Evolutionary conservation across 2,329 filamentous ascomycete species (phyloP).

Genomic region (Truncatella angustata): DNA sequence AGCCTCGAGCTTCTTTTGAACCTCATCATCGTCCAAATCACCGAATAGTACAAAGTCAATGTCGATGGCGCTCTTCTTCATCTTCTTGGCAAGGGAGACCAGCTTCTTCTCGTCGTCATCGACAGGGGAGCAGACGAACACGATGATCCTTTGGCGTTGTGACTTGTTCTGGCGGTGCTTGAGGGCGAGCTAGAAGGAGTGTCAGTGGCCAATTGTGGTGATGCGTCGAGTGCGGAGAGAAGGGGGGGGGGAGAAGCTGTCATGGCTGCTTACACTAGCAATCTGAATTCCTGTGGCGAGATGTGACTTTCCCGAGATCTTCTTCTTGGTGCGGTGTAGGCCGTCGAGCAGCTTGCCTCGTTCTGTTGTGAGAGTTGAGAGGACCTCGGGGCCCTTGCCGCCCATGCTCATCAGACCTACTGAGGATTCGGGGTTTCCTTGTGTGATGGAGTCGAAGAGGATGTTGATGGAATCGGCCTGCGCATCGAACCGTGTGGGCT

Average conservation of each 20-base stretch:
- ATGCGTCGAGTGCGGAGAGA: too few relatives aligned
- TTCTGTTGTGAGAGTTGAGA: slow-evolving; percentile 94
- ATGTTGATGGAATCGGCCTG: slow-evolving; percentile 94
- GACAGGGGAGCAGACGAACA: slow-evolving; percentile 92
- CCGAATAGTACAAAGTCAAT: slow-evolving; percentile 96
- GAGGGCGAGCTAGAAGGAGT: slow-evolving; percentile 70
- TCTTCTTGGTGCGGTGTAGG: slow-evolving; percentile 81
- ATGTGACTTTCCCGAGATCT: slow-evolving; percentile 86
- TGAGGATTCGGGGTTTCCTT: slow-evolving; percentile 93
- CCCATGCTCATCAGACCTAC: slow-evolving; percentile 99
- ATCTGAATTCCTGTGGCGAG: slow-evolving; percentile 94
- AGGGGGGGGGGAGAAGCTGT: neutral
- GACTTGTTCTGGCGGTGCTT: slow-evolving; percentile 98
- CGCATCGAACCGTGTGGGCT: slow-evolving; percentile 92
- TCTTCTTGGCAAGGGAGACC: slow-evolving; percentile 88
- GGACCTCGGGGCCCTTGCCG: slow-evolving; percentile 92
- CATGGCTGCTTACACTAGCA: slow-evolving; percentile 70
- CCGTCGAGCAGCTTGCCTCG: slow-evolving; percentile 94
- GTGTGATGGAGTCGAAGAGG: slow-evolving; percentile 93
- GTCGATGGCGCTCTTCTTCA: slow-evolving; percentile 96
- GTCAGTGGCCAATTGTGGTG: too few relatives aligned
- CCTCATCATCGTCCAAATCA: slow-evolving; percentile 85
- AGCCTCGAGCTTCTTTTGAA: slow-evolving; percentile 85
- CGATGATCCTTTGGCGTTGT: slow-evolving; percentile 93
- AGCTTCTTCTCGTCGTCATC: slow-evolving; percentile 87